A percentile compares a stretch with the other conserved stretches of the same genome.
Conservation (phyloP, 176 grass and related monocot genomes). For the maize (Zea mays) region Zm-B73-REFERENCE-NAM-5.0 NC_050100.1:2160001-2160500, state of each 20-base stretch:
- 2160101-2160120: conserved; percentile 5
- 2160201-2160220: conserved; percentile 1
- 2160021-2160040: not conserved
- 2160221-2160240: conserved; percentile 8
- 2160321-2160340: not conserved
- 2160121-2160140: conserved; percentile 16
- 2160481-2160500: conserved; percentile 79
- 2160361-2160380: not conserved
- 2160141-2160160: conserved; percentile 1
- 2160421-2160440: conserved; percentile 27
- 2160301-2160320: not conserved
- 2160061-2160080: conserved; percentile 15
- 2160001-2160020: not conserved
- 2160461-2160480: conserved; percentile 75
- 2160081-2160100: conserved; percentile 11
- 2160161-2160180: conserved; percentile 13
- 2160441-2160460: conserved; percentile 66
- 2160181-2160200: conserved; percentile 16
- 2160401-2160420: conserved; percentile 20
- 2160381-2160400: conserved; percentile 7
- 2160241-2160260: not conserved
- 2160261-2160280: not conserved
- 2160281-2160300: conserved; percentile 25
- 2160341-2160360: conserved; percentile 7
- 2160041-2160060: not conserved